phyloP scores from a whole-genome alignment of 306 rosid genomes.

The Lathyrus sativus region DNA sequence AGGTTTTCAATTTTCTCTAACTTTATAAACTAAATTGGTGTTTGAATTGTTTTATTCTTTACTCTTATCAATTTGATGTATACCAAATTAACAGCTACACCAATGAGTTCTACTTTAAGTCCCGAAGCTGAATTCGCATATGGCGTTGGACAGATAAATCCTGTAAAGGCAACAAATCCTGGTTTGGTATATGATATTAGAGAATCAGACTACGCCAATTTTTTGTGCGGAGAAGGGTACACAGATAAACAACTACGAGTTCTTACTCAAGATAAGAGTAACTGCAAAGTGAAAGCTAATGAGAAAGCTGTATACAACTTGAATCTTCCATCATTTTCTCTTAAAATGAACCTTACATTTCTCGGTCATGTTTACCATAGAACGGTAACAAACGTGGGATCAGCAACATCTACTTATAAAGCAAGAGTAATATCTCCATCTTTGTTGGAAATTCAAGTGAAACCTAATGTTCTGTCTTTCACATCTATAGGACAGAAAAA shows the following conservation, averaged over 20 bases:
- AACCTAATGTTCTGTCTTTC: constrained; percentile 40
- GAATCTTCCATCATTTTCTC: constrained; percentile 57
- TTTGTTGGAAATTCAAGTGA: constrained; percentile 34
- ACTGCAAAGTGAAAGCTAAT: neutral
- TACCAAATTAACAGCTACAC: constrained; percentile 33
- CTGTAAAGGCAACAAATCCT: constrained; percentile 44
- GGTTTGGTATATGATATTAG: constrained; percentile 47
- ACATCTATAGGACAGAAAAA: constrained; percentile 33
- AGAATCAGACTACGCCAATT: constrained; percentile 39
- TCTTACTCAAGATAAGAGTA: constrained; percentile 23
- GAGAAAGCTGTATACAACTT: constrained; percentile 29
- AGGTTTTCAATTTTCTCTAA: no score
- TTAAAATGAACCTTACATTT: neutral
- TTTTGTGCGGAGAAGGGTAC: constrained; percentile 50
- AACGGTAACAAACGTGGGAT: constrained; percentile 36
- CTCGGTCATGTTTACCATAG: constrained; percentile 4
- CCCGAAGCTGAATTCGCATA: constrained; percentile 50
- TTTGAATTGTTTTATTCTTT: no score
- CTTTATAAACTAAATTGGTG: no score
- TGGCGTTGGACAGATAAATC: constrained; percentile 54
- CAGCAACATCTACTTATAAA: constrained; percentile 1
- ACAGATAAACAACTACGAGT: neutral
- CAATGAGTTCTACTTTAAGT: constrained; percentile 37
- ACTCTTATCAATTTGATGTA: no score
- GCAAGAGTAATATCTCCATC: constrained; percentile 24